These are phyloP conservation scores for Hortiboletus flavorubellus DNA, from an alignment of 768 basidiomycete genomes.

Conservation along the genomic window DNA sequence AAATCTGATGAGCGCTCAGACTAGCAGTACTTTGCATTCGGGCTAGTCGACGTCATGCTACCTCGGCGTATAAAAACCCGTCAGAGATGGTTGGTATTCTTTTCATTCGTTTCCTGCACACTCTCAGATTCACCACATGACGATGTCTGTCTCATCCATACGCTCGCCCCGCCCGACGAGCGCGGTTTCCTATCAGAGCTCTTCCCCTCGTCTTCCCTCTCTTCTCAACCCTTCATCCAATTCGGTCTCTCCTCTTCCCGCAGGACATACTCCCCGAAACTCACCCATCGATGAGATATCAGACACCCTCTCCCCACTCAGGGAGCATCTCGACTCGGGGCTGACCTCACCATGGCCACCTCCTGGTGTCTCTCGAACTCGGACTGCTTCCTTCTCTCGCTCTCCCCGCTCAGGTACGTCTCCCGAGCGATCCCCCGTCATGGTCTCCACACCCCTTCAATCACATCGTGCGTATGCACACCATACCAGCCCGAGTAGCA, in stretches of 20 bases:
- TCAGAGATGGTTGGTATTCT: constrained; percentile 5
- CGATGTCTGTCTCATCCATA: constrained; percentile 5
- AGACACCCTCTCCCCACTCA: constrained; percentile 18
- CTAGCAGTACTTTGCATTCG: constrained; percentile 3
- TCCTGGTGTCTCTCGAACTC: background rate
- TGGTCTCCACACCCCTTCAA: background rate
- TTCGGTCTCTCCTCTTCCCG: background rate
- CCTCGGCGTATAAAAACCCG: constrained; percentile 11
- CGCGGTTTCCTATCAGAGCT: constrained; percentile 5
- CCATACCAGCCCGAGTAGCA: constrained; percentile 9
- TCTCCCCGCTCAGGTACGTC: constrained; percentile 5
- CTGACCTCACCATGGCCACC: background rate
- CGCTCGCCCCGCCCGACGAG: constrained; percentile 13
- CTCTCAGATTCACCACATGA: background rate
- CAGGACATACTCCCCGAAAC: constrained; percentile 1
- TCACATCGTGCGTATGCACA: constrained; percentile 1
- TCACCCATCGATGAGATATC: constrained; percentile 12
- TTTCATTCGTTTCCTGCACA: background rate
- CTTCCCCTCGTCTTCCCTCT: constrained; percentile 21
- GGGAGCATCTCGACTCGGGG: constrained; percentile 10
- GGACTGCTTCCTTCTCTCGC: constrained; percentile 14
- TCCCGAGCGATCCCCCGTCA: constrained; percentile 14
- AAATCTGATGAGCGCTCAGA: background rate
- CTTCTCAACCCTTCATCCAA: constrained; percentile 23
- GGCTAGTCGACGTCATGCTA: constrained; percentile 14